Base-by-base conservation (phyloP, 2,329 filamentous ascomycete species). In the Eurotiales sp. region DNA sequence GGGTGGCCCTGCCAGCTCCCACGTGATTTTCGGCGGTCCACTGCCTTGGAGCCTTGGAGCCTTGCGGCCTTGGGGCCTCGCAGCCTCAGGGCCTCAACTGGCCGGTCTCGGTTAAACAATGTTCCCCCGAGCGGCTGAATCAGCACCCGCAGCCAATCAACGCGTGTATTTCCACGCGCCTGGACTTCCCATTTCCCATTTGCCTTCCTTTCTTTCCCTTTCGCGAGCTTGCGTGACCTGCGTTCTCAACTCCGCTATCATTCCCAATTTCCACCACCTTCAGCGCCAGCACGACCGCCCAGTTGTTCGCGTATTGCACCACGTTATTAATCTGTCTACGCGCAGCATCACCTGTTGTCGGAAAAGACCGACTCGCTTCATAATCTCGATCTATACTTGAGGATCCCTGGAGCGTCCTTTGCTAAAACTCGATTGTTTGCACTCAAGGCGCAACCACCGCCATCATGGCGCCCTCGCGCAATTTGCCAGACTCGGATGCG, bases 401-500 rank as follows among this genome's bases (percentile, higher is more conserved):
- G 46, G 15, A 25, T 27, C 44, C 32, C 46, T 56, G 42, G 39
- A 37, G 34, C 34, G 34, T 21, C 10, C 34, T 21, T 37, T 15
- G 34, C 17, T 11, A 21, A n/a, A 19, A 19, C 34, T 21, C 51
- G 46, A 54, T 44, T 45, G 47, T 46, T 43, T 40, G 46, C 51
- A 39, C 17, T 17, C 27, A 37, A 32, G 34, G 45, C 46, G 51
- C 40, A 37, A 53, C 21, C 32, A 34, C 21, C 29, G 39, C 25
- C 51, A 60, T 53, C 27, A 77, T 77, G 74, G 71, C 73, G 50
- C 70, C 71, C 50, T 64, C 67, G 47, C 61, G 60, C 52, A 58
- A 58, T 42, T 53, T 60, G 45, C 60, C 65, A 25, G 64, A 65
- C 41, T 71, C 72, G 27, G 71, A 72, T 43, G 62, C 69, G 23